Evolutionary conservation across 1,284 basidiomycete species (phyloP), one percentile per base, ranked within the genome.

Genomic region (Thecaphora frezii): DNA sequence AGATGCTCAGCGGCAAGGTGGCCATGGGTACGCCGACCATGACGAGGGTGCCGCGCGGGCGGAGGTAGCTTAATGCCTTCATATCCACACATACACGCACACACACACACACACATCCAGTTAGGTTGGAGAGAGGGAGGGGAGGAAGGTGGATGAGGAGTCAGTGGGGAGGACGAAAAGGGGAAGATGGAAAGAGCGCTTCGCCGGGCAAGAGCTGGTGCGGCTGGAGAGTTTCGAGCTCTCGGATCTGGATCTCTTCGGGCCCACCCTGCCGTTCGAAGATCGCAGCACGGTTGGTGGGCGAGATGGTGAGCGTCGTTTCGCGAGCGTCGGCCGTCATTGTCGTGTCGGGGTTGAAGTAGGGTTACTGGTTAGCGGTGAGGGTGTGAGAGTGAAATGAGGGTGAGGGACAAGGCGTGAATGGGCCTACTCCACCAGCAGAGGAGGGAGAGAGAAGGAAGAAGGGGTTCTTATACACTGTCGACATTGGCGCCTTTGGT

Each of bases 201-300:
- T 93, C 87, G 50, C 89, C 89, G 0, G 88, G 87, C 10, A 82
- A 81, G 77, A 93, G 88, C n/a, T 89, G 57, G 4, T 51, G 49
- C 24, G 44, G 30, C 48, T 57, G 51, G 47, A 49, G 36, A 28
- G 23, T 59, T 45, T 56, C 50, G 21, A 59, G 39, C 19, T 59
- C 36, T 36, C 53, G 47, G 54, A 65, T 53, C 25, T 47, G 44
- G 54, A 69, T 59, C 38, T 61, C 56, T 18, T 65, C 58, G 14
- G 67, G 60, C 1, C 64, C 60, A 19, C 64, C 59, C n/a, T 70
- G 52, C 45, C 67, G 51, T 48, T 59, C 49, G 30, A 60, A 67
- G 53, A 70, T 60, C 47, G 67, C 67, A 13, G 54, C 60, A 10
- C 54, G 47, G 56, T 56, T 58, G n/a, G 41, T 45, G 24, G 56